Evolutionary conservation across 192 early-diverging fungal species (phyloP), one percentile per base, ranked within the genome.

Genomic region (Podila clonocystis): DNA sequence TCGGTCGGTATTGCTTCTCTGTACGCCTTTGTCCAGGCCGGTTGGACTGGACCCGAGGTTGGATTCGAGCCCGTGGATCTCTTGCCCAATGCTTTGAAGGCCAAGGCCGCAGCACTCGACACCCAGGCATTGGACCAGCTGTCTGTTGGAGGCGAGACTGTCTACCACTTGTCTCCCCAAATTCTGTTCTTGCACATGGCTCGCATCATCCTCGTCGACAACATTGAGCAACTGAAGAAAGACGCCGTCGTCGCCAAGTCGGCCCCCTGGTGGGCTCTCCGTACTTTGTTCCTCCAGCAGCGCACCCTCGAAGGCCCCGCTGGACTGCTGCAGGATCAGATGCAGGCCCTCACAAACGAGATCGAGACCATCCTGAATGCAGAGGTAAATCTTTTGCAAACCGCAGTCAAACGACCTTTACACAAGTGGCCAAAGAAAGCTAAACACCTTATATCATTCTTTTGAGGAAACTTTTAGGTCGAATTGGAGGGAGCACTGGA

Each of bases 21-120:
- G n/a, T 90, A 91, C 33, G 84, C 88, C 22, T 98, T 98, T 85
- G 71, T 96, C 22, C 96, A 98, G 84, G 84, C 87, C 36, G 91
- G 89, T 64, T 97, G 94, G 94, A 98, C 97, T 1, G 97, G 97
- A 6, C 97, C 97, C 9, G 72, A 84, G 8, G 55, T 97, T 13
- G 77, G 82, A 12, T 77, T 93, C 9, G 89, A 93, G 64, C 76
- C 91, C 0, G 77, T 82, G 19, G 72, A 86, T 12, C 55, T 95
- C 13, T 71, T 98, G 12, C 91, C 91, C 12, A 85, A 73, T 68
- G 63, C 58, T 26, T 61, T 88, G 61, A 64, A 83, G 62, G 6
- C 72, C 28, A 72, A 73, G 29, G 63, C 67, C 38, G 41, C 31
- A 28, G 75, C 83, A 70, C 67, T 87, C 61, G 79, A 86, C 15